These are phyloP conservation scores for Setaria italica DNA, from an alignment of 202 grass and related monocot genomes.

Conservation along the genomic window DNA sequence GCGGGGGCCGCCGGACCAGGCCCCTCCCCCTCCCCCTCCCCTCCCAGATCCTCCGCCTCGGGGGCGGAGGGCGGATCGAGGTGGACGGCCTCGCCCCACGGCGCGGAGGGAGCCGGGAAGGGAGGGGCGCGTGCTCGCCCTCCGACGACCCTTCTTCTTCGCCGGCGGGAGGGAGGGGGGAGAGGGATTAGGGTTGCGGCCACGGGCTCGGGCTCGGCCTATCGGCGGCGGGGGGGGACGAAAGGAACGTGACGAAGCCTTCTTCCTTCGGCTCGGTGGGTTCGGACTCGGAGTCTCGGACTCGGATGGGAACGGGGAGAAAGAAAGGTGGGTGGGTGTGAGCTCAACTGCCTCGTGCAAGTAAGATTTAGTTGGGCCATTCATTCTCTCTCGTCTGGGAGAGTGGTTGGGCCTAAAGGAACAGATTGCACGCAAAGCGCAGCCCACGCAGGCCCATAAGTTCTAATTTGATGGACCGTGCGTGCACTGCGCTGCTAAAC, in stretches of 20 bases:
- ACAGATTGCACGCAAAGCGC: neutral
- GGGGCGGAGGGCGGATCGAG: neutral
- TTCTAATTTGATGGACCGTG: too few relatives aligned
- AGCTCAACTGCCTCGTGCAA: neutral
- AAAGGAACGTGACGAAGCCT: conserved; percentile 5
- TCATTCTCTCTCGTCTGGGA: neutral
- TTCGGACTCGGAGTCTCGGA: neutral
- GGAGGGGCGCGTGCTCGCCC: neutral
- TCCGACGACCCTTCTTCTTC: neutral
- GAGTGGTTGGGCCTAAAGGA: neutral
- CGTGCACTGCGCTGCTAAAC: too few relatives aligned
- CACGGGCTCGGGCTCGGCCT: neutral
- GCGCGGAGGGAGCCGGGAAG: neutral
- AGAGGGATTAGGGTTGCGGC: conserved; percentile 12
- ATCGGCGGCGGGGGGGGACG: neutral
- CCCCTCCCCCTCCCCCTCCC: neutral
- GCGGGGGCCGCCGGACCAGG: neutral
- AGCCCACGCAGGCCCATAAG: neutral
- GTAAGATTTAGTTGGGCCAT: too few relatives aligned
- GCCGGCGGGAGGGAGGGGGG: neutral
- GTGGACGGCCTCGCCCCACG: neutral
- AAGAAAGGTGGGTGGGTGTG: neutral
- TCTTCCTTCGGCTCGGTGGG: neutral
- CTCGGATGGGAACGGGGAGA: neutral
- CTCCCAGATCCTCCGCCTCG: conserved; percentile 22